These are phyloP conservation scores for Peltaster fructicola DNA, from an alignment of 2,329 filamentous ascomycete genomes.

Conservation along the genomic window DNA sequence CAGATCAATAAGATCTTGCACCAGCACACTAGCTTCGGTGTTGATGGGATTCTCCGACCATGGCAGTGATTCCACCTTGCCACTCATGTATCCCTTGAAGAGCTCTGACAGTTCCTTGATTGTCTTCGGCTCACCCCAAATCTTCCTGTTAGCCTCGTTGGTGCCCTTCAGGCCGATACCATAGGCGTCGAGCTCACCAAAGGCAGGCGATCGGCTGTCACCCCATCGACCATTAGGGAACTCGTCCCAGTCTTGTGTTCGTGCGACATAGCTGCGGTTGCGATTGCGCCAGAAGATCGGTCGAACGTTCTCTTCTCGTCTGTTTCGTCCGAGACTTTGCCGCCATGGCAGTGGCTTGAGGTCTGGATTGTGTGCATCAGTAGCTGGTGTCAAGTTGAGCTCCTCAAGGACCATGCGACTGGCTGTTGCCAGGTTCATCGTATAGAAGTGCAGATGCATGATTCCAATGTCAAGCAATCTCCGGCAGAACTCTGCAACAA, in stretches of 20 bases:
- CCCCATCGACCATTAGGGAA: conserved; percentile 98
- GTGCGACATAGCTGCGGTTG: conserved; percentile 84
- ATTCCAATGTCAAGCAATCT: conserved; percentile 71
- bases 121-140: conserved; percentile 75
- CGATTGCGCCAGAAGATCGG: conserved; percentile 98
- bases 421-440: conserved; percentile 93
- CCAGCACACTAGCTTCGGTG: conserved; percentile 63
- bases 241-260: conserved; percentile 97
- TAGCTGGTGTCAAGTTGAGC: conserved; percentile 63
- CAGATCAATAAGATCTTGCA: conserved; percentile 56
- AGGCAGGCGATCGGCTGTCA: conserved; percentile 87
- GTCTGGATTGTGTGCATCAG: conserved; percentile 34
- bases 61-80: conserved; percentile 63
- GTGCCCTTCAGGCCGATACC: conserved; percentile 85
- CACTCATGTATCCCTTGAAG: conserved; percentile 71
- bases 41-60: conserved; percentile 89
- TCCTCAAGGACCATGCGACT: conserved; percentile 90
- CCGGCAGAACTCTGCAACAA: conserved; percentile 80
- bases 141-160: conserved; percentile 87
- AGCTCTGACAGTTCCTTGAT: conserved; percentile 65
- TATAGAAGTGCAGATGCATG: conserved; percentile 86
- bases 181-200: conserved; percentile 87
- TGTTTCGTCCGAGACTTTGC: conserved; percentile 74
- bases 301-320: conserved; percentile 84
- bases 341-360: conserved; percentile 83